Base-by-base conservation (phyloP, 2,329 filamentous ascomycete species). In the Berkeleyomyces basicola region DNA sequence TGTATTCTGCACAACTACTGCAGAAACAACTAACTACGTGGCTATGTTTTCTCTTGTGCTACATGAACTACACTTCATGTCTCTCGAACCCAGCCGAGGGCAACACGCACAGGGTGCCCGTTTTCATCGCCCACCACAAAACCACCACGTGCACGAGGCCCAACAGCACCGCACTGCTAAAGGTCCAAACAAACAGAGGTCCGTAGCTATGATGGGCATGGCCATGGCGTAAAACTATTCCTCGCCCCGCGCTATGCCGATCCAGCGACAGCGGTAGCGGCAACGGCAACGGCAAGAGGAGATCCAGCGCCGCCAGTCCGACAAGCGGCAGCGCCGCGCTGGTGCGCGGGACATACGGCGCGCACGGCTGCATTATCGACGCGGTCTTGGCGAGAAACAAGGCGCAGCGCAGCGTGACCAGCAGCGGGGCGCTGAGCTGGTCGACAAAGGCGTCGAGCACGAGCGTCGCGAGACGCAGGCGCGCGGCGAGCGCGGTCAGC, bases 331-430 rank as follows among this genome's bases (percentile, higher is more conserved):
- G 84, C 3, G 83, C 77, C 3, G 90, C 73, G 71, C 80, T 80
- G 5, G 82, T 75, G 53, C 80, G 84, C n/a, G 82, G 78, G 51
- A 83, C 82, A 63, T 84, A 84, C 0, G 90, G 90, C 70, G 82
- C 83, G 71, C 90, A 96, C 0, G 85, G 81, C 57, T 79, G 77
- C 2, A 80, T 78, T 7, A 93, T 73, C 0, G 82, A 82, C 10
- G 79, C 73, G 7, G 90, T 73, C 71, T 95, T 96, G 59, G 79
- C 67, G 4, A 86, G 70, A 68, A 95, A 91, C 0, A 91, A 67
- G 0, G 72, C 68, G 2, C 88, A 72, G 58, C 85, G 84, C 59
- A 72, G 68, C 2, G 69, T 67, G n/a, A 78, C 63, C 31, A 68
- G 10, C 31, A 36, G n/a, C 23, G 39, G 51, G 33, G 37, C 43